A percentile compares a stretch with the other conserved stretches of the same genome.
Evolutionary conservation across 148 eudicot species (phyloP).

Genomic region (Pouteria glomerata): DNA sequence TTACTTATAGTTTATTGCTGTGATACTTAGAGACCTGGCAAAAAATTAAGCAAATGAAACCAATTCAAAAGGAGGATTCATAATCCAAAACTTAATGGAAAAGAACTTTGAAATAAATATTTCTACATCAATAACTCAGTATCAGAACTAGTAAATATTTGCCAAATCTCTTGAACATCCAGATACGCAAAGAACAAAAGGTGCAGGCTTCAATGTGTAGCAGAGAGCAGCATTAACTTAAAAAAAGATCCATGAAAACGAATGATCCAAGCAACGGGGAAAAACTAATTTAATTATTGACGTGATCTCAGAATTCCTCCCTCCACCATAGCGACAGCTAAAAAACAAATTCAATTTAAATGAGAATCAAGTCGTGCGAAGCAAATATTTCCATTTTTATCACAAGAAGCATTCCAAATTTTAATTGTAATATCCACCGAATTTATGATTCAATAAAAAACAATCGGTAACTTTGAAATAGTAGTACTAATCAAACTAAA

Average conservation of each 20-base stretch:
- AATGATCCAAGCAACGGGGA: too few species aligned
- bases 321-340: not conserved
- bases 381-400: not conserved
- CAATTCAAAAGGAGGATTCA: not conserved
- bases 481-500: not conserved
- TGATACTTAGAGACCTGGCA: conserved; percentile 2
- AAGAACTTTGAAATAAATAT: not conserved
- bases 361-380: not conserved
- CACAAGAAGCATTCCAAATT: not conserved
- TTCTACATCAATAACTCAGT: not conserved
- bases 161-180: not conserved
- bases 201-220: not conserved
- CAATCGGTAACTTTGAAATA: not conserved
- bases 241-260: not conserved
- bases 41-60: not conserved
- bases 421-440: not conserved
- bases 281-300: too few species aligned
- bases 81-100: not conserved
- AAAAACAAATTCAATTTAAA: not conserved
- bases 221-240: not conserved
- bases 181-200: not conserved
- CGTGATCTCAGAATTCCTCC: not conserved
- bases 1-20: not conserved
- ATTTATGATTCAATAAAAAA: not conserved
- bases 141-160: not conserved